Percentiles rank a stretch among this genome's conserved stretches.
These are phyloP conservation scores for Craspedostauros australis DNA, from an alignment of 108 stramenopile species.

Conservation along the genomic window DNA sequence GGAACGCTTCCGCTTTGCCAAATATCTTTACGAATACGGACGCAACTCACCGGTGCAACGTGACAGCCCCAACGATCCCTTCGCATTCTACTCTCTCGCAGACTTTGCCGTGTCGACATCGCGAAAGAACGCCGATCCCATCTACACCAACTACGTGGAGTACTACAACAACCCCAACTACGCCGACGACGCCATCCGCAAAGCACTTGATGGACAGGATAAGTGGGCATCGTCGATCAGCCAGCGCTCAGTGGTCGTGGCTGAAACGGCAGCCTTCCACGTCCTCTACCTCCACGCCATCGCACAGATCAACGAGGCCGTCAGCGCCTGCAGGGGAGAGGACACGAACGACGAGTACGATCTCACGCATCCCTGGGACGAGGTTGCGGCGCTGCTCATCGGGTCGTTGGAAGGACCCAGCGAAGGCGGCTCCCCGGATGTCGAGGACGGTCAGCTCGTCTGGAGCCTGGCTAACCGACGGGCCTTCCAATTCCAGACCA, in stretches of 20 bases:
- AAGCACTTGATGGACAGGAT: conserved; percentile 40
- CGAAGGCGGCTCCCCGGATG: conserved; percentile 52
- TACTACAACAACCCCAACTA: conserved; percentile 50
- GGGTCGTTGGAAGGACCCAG: conserved; percentile 71
- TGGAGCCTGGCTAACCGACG: conserved; percentile 65
- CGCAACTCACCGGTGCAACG: conserved; percentile 46
- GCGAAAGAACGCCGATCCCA: conserved; percentile 51
- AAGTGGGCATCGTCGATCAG: conserved; percentile 43
- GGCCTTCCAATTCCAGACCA: conserved; percentile 68
- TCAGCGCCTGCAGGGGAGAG: conserved; percentile 33
- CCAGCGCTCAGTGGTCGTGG: conserved; percentile 40
- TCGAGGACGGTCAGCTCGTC: conserved; percentile 65
- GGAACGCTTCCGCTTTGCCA: conserved; percentile 40
- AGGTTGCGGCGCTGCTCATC: conserved; percentile 71
- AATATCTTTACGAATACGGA: conserved; percentile 61
- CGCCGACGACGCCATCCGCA: conserved; percentile 47
- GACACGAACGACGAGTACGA: conserved; percentile 29
- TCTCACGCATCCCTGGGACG: conserved; percentile 55
- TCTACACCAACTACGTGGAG: conserved; percentile 38
- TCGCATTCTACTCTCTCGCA: conserved; percentile 42
- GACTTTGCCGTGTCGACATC: conserved; percentile 41
- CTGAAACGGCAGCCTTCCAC: conserved; percentile 49
- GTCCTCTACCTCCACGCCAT: conserved; percentile 65
- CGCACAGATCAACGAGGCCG: conserved; percentile 43
- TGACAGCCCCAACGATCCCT: conserved; percentile 45